A percentile compares a stretch with the other conserved stretches of the same genome.
Evolutionary conservation across 2,329 filamentous ascomycete species (phyloP).

Genomic region (Zasmidium cellare): DNA sequence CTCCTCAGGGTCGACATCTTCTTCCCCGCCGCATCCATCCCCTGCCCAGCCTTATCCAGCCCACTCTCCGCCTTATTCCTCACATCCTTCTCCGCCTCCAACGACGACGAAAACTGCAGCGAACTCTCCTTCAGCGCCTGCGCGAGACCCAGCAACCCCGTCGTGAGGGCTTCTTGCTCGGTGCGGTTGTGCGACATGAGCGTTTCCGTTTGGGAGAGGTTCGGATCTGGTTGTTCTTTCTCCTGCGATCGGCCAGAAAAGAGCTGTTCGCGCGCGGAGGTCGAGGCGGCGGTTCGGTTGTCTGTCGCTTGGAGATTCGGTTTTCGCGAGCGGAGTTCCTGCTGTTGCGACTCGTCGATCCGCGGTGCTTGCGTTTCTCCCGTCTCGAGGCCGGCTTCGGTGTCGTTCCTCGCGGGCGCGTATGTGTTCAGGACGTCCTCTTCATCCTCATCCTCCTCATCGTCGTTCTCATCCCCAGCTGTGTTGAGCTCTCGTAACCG

Average conservation of each 20-base stretch:
- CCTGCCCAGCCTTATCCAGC: constrained; percentile 72
- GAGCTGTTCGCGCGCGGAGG: constrained; percentile 38
- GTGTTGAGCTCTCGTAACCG: constrained; percentile 68
- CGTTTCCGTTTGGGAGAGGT: constrained; percentile 55
- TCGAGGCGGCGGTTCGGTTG: constrained; percentile 31
- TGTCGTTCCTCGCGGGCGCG: constrained; percentile 40
- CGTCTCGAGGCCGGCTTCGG: constrained; percentile 29
- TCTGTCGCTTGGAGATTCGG: constrained; percentile 22
- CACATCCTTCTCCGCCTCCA: constrained; percentile 74
- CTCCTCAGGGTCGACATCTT: constrained; percentile 74
- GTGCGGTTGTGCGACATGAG: constrained; percentile 73
- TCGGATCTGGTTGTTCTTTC: constrained; percentile 10
- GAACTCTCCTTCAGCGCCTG: constrained; percentile 74
- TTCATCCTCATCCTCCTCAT: constrained; percentile 39
- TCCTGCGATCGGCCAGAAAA: constrained; percentile 33
- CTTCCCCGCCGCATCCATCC: constrained; percentile 73
- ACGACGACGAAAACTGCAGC: constrained; percentile 66
- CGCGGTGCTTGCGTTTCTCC: constrained; percentile 18
- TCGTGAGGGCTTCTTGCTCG: constrained; percentile 81
- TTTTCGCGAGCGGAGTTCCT: constrained; percentile 29
- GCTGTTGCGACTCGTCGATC: constrained; percentile 14
- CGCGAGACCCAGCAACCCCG: constrained; percentile 79
- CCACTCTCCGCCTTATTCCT: constrained; percentile 70
- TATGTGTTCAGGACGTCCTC: constrained; percentile 43
- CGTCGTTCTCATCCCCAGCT: constrained; percentile 45